Base-by-base conservation (phyloP, 805 yeast genomes). In the Torulaspora maleeae region DNA sequence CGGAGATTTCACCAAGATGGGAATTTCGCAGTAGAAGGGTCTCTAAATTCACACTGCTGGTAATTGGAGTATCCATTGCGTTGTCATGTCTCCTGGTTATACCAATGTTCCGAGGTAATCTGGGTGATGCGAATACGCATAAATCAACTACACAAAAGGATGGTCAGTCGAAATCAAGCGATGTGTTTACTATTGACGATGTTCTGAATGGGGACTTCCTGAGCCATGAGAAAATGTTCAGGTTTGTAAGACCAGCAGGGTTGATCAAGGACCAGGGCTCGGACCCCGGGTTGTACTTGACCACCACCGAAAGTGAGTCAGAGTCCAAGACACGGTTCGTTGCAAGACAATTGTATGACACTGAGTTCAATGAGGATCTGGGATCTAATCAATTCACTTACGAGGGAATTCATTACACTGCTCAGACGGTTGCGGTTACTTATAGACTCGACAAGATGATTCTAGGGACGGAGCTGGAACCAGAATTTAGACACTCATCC, bases 401-500 rank as follows among this genome's bases (percentile, higher is more conserved):
- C 55, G 63, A 71, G 1, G 79, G 72, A 2, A 51, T 58, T 0
- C 64, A 62, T 2, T 62, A 77, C 36, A 38, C 49, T 0, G 68
- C 83, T 1, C 70, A 73, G 5, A 53, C 67, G 0, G 57, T 73
- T 10, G 65, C 72, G 4, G 65, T 82, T 6, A 78, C 76, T 52
- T 67, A 71, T 32, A 59, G 71, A 8, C 61, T 75, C 15, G 64
- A 73, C 17, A 73, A 68, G 54, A 83, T 80, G 1, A 60, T 91
- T 10, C 60, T 88, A 2, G 65, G 66, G 4, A 73, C 93, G 0
- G 76, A 86, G 44, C 45, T 49, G 10, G 58, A 62, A 11, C 56
- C 60, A 25, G 76, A 80, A 55, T 87, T 81, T 75, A 74, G 96
- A 52, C 88, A 87, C 59, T 86, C 95, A 0, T 67, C 80, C 0